A percentile compares a stretch with the other conserved stretches of the same genome.
phyloP scores from a whole-genome alignment of 2,329 filamentous ascomycete genomes.

The Clarireedia hainanense region DNA sequence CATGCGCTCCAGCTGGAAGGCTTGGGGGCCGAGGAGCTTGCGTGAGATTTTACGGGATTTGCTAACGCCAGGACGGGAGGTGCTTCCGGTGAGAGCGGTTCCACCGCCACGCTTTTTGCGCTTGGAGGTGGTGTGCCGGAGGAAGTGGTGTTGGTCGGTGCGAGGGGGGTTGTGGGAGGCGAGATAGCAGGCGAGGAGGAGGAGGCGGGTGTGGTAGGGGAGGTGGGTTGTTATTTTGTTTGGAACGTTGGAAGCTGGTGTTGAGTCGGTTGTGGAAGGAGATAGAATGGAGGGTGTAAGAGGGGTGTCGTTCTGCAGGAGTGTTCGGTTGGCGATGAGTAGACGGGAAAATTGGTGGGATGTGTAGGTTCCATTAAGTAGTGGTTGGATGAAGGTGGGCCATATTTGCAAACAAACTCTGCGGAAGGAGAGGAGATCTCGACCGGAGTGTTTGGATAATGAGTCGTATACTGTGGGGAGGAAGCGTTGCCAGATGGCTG shows the following conservation, averaged over 20 bases:
- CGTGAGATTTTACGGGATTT: conserved; percentile 67
- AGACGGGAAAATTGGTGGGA: conserved; percentile 79
- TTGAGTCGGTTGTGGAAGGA: conserved; percentile 10
- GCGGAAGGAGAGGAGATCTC: conserved; percentile 67
- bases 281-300: conserved; percentile 57
- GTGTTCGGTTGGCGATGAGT: conserved; percentile 58
- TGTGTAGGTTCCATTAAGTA: conserved; percentile 58
- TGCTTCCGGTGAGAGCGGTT: conserved; percentile 30
- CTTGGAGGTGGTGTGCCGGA: conserved; percentile 34
- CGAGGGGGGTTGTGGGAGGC: conserved; percentile 71
- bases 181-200: conserved; percentile 71
- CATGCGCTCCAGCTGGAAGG: conserved; percentile 71
- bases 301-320: conserved; percentile 67
- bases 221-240: conserved; percentile 46
- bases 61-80: conserved; percentile 26
- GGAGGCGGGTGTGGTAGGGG: conserved; percentile 64
- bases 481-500: conserved; percentile 73
- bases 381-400: conserved; percentile 74
- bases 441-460: conserved; percentile 69
- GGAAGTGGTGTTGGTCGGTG: conserved; percentile 70
- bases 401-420: conserved; percentile 68
- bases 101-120: conserved; percentile 37
- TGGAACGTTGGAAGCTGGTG: conserved; percentile 6
- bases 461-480: conserved; percentile 81
- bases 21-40: conserved; percentile 67